Percentiles rank a stretch among this genome's conserved stretches.
phyloP scores from a whole-genome alignment of 2,329 filamentous ascomycete species.

The Apiospora koreana region DNA sequence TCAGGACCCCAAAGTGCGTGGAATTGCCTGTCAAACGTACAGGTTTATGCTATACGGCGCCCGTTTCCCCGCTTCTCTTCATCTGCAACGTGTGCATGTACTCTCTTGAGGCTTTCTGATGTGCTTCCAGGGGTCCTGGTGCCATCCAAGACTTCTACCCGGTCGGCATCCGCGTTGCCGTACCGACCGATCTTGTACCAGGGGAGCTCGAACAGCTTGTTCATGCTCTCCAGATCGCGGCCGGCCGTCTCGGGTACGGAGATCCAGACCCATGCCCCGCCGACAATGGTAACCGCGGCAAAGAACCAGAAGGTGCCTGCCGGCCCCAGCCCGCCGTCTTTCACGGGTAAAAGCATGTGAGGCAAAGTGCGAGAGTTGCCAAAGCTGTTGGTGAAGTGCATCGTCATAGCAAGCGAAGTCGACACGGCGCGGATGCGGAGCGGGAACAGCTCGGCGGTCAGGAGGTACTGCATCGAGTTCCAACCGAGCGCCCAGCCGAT shows the following conservation, averaged over 20 bases:
- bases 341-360: constrained; percentile 63
- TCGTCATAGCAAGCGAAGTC: constrained; percentile 72
- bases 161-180: constrained; percentile 54
- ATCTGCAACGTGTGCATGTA: not conserved
- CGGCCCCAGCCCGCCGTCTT: constrained; percentile 50
- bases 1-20: not conserved
- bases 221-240: constrained; percentile 64
- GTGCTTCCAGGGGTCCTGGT: not conserved
- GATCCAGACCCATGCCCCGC: constrained; percentile 68
- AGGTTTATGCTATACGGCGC: not conserved
- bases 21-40: not conserved
- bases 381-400: constrained; percentile 80
- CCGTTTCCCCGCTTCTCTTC: not conserved
- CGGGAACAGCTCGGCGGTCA: constrained; percentile 78
- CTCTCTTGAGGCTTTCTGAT: not conserved
- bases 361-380: constrained; percentile 76
- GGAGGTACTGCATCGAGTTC: constrained; percentile 78
- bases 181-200: constrained; percentile 73
- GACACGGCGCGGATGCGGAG: constrained; percentile 71
- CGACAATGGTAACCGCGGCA: constrained; percentile 63
- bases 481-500: constrained; percentile 71
- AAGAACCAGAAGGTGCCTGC: constrained; percentile 78
- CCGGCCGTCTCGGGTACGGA: constrained; percentile 71
- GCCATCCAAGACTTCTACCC: not conserved
- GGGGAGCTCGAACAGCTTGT: constrained; percentile 67